Base-by-base conservation (phyloP, 1,139 yeast genomes). In the Blastobotrys ciferrii region DNA sequence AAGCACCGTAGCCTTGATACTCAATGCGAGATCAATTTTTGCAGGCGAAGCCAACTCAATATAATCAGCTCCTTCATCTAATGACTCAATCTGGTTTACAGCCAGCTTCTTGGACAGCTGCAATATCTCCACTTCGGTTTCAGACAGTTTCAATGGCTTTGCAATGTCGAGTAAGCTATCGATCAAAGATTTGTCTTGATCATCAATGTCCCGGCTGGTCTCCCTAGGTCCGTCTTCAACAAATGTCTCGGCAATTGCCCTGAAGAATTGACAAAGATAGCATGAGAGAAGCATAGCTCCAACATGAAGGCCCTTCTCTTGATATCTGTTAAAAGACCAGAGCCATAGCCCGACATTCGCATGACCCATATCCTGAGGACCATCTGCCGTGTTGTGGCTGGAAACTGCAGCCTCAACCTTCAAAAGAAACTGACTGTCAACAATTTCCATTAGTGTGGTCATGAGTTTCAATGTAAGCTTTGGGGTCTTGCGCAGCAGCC, bases 31-130 rank as follows among this genome's bases (percentile, higher is more conserved):
- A 12, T 68, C 64, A 31, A 74, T 60, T 52, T 75, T 70, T 49
- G 69, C 72, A 13, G 66, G 65, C 1, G 77, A 67, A 0, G 75
- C 67, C 19, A 67, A 57, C 50, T 68, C 73, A 45, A 71, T 66
- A 56, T 69, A 76, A 25, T 70, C 71, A 7, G 73, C 71, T 2
- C 77, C 77, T 30, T 71, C 72, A 46, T 75, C 77, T 23, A 73
- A 56, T 4, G 65, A 62, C n/a, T 52, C 57, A 18, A 73, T 59
- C 40, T 69, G 69, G 4, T 52, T 31, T 5, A 58, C 49, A 1
- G 76, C 64, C 44, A 59, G 59, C 2, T 62, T 56, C 11, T 68
- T 62, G 23, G 73, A 52, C 1, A 58, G 45, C 28, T 62, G 53
- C 18, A 75, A 53, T 11, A 65, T 39, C 0, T 55, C 54, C 9